Base-by-base conservation (phyloP, 306 rosid species). In the Ormosia emarginata region DNA sequence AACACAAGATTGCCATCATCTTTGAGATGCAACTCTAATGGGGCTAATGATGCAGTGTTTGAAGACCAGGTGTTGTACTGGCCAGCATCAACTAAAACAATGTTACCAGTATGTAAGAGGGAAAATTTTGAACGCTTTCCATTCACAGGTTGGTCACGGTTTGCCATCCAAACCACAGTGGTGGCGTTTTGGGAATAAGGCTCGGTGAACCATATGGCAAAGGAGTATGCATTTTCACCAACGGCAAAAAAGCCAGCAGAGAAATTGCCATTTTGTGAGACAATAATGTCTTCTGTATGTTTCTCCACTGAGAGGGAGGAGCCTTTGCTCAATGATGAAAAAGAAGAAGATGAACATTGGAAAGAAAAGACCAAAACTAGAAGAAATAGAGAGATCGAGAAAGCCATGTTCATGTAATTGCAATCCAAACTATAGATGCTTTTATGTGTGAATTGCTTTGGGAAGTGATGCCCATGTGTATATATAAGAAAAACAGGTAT, bases 121-220 rank as follows among this genome's bases (percentile, higher is more conserved):
- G 75, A 6, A 11, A 87, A 74, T 36, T 74, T 71, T 13, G 90
- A 83, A 10, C 53, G 66, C 50, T 78, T 71, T 4, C 83, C 83
- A 18, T 86, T 86, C 7, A 79, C 86, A 0, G 86, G 88, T 87
- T 83, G 17, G 66, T 69, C 59, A 10, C 81, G 72, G 4, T 85
- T 71, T 0, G 83, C 85, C 75, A 53, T 82, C 86, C 87, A 82
- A 36, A 85, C 78, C 3, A 82, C 24, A 24, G 24, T 44, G 9
- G 53, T 2, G 17, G 50, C 4, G 15, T 70, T 13, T 24, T 15
- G 5, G 62, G 3, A 2, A 56, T 6, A 3, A 17, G 32, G 30
- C 12, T 30, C n/a, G 24, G 15, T 50, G 64, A 72, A 53, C 49
- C 64, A 72, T 29, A 72, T 17, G 9, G 50, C 64, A 8, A 72